Evolutionary conservation across 2,329 filamentous ascomycete genomes (phyloP).

Genomic region (Cladosporium cucumerinum): DNA sequence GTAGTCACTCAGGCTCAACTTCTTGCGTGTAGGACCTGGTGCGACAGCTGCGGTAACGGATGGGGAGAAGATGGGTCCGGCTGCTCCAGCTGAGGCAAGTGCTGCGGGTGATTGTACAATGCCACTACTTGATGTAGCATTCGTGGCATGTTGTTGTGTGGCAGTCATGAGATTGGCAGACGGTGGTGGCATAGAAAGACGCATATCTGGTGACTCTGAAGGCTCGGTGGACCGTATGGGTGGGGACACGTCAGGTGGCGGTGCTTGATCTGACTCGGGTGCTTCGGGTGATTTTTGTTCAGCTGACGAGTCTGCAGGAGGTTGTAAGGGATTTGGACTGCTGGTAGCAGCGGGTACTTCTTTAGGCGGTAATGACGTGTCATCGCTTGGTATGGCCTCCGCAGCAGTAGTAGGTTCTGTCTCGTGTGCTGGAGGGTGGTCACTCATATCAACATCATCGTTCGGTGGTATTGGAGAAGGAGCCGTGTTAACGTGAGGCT

Average conservation of each 20-base stretch:
- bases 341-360: not conserved
- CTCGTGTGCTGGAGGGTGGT: not conserved
- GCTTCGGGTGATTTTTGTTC: not conserved
- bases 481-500: not conserved
- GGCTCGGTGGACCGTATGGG: not conserved
- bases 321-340: not conserved
- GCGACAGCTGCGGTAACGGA: slow-evolving; percentile 42
- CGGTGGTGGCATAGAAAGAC: slow-evolving; percentile 35
- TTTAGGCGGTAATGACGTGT: not conserved
- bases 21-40: slow-evolving; percentile 43
- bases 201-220: slow-evolving; percentile 28
- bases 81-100: slow-evolving; percentile 5
- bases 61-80: slow-evolving; percentile 32
- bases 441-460: slow-evolving; percentile 9
- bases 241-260: slow-evolving; percentile 3
- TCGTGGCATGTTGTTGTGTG: slow-evolving; percentile 14
- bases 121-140: not conserved
- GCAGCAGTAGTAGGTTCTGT: not conserved
- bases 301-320: not conserved
- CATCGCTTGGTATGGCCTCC: not conserved
- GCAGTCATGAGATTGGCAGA: slow-evolving; percentile 23
- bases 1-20: slow-evolving; percentile 51
- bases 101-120: slow-evolving; percentile 28
- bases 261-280: slow-evolving; percentile 13
- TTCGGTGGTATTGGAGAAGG: not conserved